A percentile compares a stretch with the other conserved stretches of the same genome.
phyloP scores from a whole-genome alignment of 352 stramenopile species.

The Phytopythium vexans region DNA sequence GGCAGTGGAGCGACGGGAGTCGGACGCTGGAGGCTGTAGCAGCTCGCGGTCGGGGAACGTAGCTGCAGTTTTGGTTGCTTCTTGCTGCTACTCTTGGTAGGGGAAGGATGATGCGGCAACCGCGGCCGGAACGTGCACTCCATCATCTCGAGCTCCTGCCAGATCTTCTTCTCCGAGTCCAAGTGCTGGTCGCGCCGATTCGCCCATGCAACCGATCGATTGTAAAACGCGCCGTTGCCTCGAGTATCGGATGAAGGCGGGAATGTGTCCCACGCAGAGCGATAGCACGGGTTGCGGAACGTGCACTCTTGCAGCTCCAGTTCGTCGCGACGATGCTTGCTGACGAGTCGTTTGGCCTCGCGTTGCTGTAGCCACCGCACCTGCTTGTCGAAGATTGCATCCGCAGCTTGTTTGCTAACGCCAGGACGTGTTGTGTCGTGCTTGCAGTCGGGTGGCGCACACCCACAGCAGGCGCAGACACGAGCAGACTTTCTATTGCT shows the following conservation, averaged over 20 bases:
- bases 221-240: conserved; percentile 42
- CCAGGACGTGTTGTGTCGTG: conserved; percentile 4
- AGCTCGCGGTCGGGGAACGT: too few relatives aligned
- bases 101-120: too few relatives aligned
- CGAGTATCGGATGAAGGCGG: neutral
- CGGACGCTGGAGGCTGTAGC: neutral
- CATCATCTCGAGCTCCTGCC: conserved; percentile 30
- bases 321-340: conserved; percentile 32
- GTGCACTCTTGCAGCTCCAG: conserved; percentile 33
- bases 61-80: too few relatives aligned
- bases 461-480: conserved; percentile 24
- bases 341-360: conserved; percentile 26
- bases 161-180: conserved; percentile 28
- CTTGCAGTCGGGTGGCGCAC: neutral
- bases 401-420: conserved; percentile 24
- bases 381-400: conserved; percentile 55
- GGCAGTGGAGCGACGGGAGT: neutral
- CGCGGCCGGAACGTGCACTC: conserved; percentile 61
- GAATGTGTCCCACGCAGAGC: conserved; percentile 30
- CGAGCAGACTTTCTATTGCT: conserved; percentile 5
- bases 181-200: conserved; percentile 31
- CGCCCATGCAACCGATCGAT: conserved; percentile 41
- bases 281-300: conserved; percentile 63
- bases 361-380: conserved; percentile 56
- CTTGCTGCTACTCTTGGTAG: too few relatives aligned